Evolutionary conservation across 2,329 filamentous ascomycete genomes (phyloP).

Genomic region (Colletotrichum cordylinicola): DNA sequence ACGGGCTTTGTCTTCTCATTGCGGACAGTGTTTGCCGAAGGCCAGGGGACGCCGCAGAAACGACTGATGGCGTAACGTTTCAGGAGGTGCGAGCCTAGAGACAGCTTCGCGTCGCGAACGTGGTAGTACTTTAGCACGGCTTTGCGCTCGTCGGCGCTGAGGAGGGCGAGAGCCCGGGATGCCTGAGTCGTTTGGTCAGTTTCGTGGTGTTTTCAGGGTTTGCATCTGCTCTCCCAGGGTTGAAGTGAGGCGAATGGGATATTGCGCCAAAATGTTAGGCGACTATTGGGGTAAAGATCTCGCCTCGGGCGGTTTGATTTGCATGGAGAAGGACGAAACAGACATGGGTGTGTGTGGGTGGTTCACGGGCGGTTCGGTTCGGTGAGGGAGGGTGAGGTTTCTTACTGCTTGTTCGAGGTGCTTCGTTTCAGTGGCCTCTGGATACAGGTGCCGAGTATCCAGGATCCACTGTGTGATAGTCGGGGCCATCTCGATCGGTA

Average conservation of each 20-base stretch:
- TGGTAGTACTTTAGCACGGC: conserved; percentile 67
- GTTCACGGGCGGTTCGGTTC: neutral
- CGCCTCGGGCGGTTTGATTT: neutral
- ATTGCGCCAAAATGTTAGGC: neutral
- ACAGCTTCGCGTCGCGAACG: conserved; percentile 76
- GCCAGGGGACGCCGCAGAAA: conserved; percentile 65
- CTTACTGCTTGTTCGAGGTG: conserved; percentile 53
- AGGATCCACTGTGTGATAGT: conserved; percentile 65
- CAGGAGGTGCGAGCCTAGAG: conserved; percentile 73
- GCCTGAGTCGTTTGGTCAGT: conserved; percentile 44
- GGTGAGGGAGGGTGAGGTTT: conserved; percentile 2
- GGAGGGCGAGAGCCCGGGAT: conserved; percentile 56
- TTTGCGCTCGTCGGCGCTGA: conserved; percentile 60
- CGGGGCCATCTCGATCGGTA: conserved; percentile 25
- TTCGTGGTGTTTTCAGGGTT: neutral
- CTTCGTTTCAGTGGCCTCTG: conserved; percentile 52
- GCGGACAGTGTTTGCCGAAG: conserved; percentile 60
- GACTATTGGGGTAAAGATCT: neutral
- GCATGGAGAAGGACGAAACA: neutral
- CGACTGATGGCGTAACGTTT: conserved; percentile 74
- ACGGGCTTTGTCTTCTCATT: conserved; percentile 61
- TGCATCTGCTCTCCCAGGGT: neutral
- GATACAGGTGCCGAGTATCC: conserved; percentile 65
- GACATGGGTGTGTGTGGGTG: neutral
- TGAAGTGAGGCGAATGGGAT: neutral